phyloP scores from a whole-genome alignment of 495 filamentous ascomycete species.

The Hypoxylon fragiforme region DNA sequence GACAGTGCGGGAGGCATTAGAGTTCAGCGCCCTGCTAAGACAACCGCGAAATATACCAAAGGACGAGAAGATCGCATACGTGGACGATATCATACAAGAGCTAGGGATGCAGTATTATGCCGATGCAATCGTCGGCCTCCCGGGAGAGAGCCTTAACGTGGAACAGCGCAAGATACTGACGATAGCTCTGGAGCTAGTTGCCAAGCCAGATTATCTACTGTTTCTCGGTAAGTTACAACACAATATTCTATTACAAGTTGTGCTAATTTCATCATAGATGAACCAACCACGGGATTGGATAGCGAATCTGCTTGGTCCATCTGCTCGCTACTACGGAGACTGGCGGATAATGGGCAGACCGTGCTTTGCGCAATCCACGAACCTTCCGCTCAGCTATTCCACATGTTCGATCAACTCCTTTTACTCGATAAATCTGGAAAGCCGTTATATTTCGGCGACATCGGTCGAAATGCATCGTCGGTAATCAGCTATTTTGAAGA shows the following conservation, averaged over 20 bases:
- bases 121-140: constrained; percentile 73
- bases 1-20: constrained; percentile 72
- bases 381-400: constrained; percentile 73
- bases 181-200: constrained; percentile 84
- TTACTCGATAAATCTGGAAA: constrained; percentile 57
- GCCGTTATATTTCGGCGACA: constrained; percentile 59
- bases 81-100: constrained; percentile 76
- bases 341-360: constrained; percentile 80
- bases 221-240: too few species aligned
- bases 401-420: constrained; percentile 54
- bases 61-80: constrained; percentile 69
- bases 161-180: constrained; percentile 84
- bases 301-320: constrained; percentile 87
- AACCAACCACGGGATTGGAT: constrained; percentile 82
- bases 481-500: constrained; percentile 53
- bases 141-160: constrained; percentile 77
- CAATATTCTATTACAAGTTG: too few species aligned
- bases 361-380: constrained; percentile 94
- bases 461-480: constrained; percentile 36
- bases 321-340: constrained; percentile 70
- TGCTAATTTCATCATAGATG: too few species aligned
- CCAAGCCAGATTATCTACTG: constrained; percentile 77
- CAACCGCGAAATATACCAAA: constrained; percentile 62
- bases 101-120: constrained; percentile 74
- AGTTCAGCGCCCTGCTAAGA: constrained; percentile 69